These are phyloP conservation scores for Aspergillus cavernicola DNA, from an alignment of 495 filamentous ascomycete species.

Conservation along the genomic window DNA sequence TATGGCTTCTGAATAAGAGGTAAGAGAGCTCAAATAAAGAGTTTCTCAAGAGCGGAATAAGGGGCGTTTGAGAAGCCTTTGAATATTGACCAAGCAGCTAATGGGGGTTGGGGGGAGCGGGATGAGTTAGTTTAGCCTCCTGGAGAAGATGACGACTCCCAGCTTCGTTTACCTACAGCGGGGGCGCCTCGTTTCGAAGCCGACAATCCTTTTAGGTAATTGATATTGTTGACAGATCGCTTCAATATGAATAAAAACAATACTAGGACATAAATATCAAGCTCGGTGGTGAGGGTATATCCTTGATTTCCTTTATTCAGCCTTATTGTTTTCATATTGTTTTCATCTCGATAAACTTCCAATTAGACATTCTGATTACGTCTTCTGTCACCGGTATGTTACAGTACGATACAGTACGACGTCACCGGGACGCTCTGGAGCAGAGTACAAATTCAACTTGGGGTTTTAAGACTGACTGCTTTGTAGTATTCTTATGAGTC, in stretches of 20 bases:
- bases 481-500: too few species aligned
- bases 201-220: neutral
- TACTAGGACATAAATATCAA: too few species aligned
- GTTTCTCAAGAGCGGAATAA: neutral
- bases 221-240: neutral
- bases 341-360: neutral
- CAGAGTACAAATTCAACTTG: too few species aligned
- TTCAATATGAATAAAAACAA: too few species aligned
- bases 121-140: conserved; percentile 16
- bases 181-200: conserved; percentile 5
- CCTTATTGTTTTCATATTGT: neutral
- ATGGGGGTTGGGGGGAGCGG: conserved; percentile 16
- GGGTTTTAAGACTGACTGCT: too few species aligned
- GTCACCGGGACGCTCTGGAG: too few species aligned
- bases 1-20: neutral
- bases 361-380: neutral
- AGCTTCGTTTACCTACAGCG: neutral
- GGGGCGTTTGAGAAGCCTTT: neutral
- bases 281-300: neutral
- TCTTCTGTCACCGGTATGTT: neutral
- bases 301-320: neutral
- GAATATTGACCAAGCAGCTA: neutral
- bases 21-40: too few species aligned
- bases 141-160: conserved; percentile 16
- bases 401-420: neutral